These are phyloP conservation scores for Gracilaria domingensis DNA, from an alignment of 23 red algal genomes.

Conservation along the genomic window DNA sequence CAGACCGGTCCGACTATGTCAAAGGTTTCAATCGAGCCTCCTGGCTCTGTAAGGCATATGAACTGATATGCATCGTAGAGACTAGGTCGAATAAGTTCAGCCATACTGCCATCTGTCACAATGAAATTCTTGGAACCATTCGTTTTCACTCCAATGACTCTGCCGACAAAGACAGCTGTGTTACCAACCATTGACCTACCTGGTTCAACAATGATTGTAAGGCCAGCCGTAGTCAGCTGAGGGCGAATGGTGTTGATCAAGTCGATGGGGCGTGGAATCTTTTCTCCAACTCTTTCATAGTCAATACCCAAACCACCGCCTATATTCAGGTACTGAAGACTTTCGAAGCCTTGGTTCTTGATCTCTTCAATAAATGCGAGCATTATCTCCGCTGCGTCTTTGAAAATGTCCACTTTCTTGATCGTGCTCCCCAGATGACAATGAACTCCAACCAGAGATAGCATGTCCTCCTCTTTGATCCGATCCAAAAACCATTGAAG, in stretches of 20 bases:
- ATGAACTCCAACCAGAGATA: constrained; percentile 89
- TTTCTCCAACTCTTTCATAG: constrained; percentile 81
- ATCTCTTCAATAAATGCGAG: constrained; percentile 84
- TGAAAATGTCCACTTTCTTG: constrained; percentile 92
- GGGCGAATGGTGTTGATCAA: constrained; percentile 90
- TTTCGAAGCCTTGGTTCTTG: constrained; percentile 70
- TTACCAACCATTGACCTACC: constrained; percentile 94
- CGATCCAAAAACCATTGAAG: constrained; percentile 92
- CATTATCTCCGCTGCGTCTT: constrained; percentile 92
- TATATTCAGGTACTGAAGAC: constrained; percentile 90
- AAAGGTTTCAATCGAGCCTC: constrained; percentile 59
- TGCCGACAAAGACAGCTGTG: constrained; percentile 78
- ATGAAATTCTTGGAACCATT: constrained; percentile 95
- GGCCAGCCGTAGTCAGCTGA: constrained; percentile 53
- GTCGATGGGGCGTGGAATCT: constrained; percentile 85
- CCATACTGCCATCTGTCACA: constrained; percentile 92
- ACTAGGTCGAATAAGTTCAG: constrained; percentile 91
- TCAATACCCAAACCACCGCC: constrained; percentile 97
- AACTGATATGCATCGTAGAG: constrained; percentile 93
- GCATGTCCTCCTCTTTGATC: constrained; percentile 75
- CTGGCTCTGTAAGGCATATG: constrained; percentile 82
- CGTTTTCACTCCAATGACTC: constrained; percentile 93
- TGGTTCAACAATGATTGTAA: constrained; percentile 94
- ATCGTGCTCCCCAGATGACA: constrained; percentile 96
- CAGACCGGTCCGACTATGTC: constrained; percentile 97